A percentile compares a stretch with the other conserved stretches of the same genome.
phyloP scores from a whole-genome alignment of 2,329 filamentous ascomycete genomes.

The Fusarium ambrosium region DNA sequence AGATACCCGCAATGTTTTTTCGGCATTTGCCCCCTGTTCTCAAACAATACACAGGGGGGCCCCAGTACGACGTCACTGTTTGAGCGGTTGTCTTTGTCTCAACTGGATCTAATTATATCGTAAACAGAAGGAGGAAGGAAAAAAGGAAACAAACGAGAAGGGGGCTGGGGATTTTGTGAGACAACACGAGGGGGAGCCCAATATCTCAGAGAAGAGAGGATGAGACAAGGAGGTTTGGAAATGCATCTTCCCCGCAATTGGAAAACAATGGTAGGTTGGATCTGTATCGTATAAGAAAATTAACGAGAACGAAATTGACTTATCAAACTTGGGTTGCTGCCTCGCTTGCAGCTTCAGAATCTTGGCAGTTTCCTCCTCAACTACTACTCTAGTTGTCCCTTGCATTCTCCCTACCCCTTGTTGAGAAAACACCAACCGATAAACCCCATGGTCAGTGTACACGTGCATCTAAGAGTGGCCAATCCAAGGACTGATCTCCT shows the following conservation, averaged over 20 bases:
- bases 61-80: constrained; percentile 1
- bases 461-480: background rate
- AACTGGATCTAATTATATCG: constrained; percentile 8
- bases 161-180: background rate
- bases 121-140: background rate
- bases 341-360: background rate
- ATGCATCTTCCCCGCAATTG: background rate
- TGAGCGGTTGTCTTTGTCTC: background rate
- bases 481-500: background rate
- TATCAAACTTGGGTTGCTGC: background rate
- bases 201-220: background rate
- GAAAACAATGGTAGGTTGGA: background rate
- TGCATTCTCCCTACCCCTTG: background rate
- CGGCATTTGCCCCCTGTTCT: constrained; percentile 10
- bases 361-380: background rate
- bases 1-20: constrained; percentile 10
- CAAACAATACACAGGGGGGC: background rate
- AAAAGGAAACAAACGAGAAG: background rate
- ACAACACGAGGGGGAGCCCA: background rate
- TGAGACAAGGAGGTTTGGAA: background rate
- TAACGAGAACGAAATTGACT: background rate
- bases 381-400: background rate
- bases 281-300: background rate
- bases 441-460: background rate
- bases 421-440: background rate